phyloP scores from a whole-genome alignment of 2,329 filamentous ascomycete genomes.

The Rasamsonia emersonii region DNA sequence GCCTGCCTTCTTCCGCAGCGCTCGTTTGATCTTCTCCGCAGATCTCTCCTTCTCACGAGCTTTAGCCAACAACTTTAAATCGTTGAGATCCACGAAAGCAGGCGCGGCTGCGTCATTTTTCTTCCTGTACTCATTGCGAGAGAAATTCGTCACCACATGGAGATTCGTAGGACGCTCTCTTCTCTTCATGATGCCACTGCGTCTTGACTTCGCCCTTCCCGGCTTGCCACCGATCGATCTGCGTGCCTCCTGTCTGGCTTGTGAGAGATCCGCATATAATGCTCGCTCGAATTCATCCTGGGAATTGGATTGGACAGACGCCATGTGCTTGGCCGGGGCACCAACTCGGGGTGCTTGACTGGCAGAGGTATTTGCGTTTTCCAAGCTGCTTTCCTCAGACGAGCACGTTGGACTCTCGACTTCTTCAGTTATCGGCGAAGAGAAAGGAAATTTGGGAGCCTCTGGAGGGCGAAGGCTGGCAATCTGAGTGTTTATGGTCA shows the following conservation, averaged over 20 bases:
- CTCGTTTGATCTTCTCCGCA: slow-evolving; percentile 14
- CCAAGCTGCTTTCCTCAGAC: slow-evolving; percentile 20
- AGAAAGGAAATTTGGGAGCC: slow-evolving; percentile 32
- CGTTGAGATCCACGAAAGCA: slow-evolving; percentile 29
- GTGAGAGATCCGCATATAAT: slow-evolving; percentile 3
- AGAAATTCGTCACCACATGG: slow-evolving; percentile 37
- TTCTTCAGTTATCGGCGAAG: slow-evolving; percentile 37
- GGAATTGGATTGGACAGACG: no score
- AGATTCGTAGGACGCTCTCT: slow-evolving; percentile 28
- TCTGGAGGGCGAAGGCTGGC: slow-evolving; percentile 19
- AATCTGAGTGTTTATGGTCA: slow-evolving; percentile 15
- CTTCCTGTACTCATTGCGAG: slow-evolving; percentile 10
- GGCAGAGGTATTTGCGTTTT: no score
- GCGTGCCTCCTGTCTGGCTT: slow-evolving; percentile 1
- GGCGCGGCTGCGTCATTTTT: slow-evolving; percentile 9
- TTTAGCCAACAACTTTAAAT: slow-evolving; percentile 27
- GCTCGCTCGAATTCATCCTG: slow-evolving; percentile 8
- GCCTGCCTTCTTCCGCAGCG: slow-evolving; percentile 14
- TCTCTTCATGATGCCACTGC: slow-evolving; percentile 15
- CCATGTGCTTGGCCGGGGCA: no score
- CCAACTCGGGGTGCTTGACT: no score
- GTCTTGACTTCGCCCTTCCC: slow-evolving; percentile 3
- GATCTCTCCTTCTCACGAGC: slow-evolving; percentile 24
- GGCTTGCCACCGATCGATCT: background rate
- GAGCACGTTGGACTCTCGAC: slow-evolving; percentile 29